Evolutionary conservation across 352 stramenopile species (phyloP), one percentile per base, ranked within the genome.

Genomic region (Globisporangium barbulae): DNA sequence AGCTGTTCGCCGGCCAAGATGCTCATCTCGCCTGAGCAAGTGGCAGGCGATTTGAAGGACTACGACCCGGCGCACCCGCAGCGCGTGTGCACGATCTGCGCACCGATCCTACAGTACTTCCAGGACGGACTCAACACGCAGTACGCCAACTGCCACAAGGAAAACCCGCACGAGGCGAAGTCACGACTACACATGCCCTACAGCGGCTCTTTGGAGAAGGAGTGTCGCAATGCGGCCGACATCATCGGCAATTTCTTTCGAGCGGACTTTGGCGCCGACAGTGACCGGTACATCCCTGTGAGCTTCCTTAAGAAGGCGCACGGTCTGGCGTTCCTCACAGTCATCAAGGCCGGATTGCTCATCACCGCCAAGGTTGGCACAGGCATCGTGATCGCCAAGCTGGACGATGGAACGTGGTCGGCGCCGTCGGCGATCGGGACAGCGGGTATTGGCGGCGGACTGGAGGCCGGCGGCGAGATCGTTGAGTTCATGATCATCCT

Each of bases 401-500:
- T 97, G 0, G 75, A 80, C 9, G 78, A 95, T 59, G 81, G 88
- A 15, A 74, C 80, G 25, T 98, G 95, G 95, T 97, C 88, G 22
- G 91, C 94, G 9, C 95, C 95, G 1, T 97, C 85, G 31, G 96
- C 96, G 9, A 98, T 98, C 65, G 93, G 93, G n/a, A 94, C 91
- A 0, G 86, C 84, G 0, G 93, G 94, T 12, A 83, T 98, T 54
- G 88, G 88, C 12, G 80, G 78, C 72, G 93, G 94, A 35, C 84
- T 93, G 3, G 76, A 98, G 60, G 78, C 86, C 30, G 94, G 94
- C 33, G 93, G 91, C 17, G 92, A 98, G 71, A 72, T 98, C 15
- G 91, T 96, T 12, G 93, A 98, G 77, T 90, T 98, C 58, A 91
- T 98, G 64, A 97, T 98, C 73, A 88, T 98, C 44, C 78, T 98